phyloP scores from a whole-genome alignment of 2,329 filamentous ascomycete species.

The Rhytidhysteron rufulum region DNA sequence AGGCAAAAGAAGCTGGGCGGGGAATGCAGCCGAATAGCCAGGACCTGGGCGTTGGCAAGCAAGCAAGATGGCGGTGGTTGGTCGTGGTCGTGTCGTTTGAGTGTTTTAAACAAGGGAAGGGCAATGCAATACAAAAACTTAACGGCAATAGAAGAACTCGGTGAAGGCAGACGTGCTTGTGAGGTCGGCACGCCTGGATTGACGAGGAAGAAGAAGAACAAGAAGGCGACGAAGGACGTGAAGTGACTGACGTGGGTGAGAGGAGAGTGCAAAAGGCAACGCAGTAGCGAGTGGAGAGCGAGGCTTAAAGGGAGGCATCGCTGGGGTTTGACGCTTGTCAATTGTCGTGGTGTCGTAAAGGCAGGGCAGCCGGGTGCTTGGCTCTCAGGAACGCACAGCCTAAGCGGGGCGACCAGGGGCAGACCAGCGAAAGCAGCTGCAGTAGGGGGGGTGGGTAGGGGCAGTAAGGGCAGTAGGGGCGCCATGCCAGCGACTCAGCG shows the following conservation, averaged over 20 bases:
- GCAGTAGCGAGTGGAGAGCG: conserved; percentile 12
- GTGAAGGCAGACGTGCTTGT: no score
- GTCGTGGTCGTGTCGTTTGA: no score
- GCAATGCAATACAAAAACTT: no score
- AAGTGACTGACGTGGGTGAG: conserved; percentile 29
- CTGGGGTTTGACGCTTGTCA: no score
- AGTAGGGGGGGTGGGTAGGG: background rate
- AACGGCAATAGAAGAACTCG: no score
- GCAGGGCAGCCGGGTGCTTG: conserved; percentile 1
- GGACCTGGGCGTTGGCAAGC: conserved; percentile 17
- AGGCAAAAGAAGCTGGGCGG: conserved; percentile 20
- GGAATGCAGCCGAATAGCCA: conserved; percentile 20
- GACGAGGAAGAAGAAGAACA: conserved; percentile 13
- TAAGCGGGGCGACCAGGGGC: background rate
- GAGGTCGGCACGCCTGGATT: no score
- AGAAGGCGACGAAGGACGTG: conserved; percentile 20
- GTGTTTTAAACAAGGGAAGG: no score
- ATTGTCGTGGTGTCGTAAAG: no score
- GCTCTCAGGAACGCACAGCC: conserved; percentile 1
- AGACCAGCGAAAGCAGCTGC: background rate
- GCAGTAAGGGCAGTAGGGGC: background rate
- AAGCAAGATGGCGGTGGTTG: conserved; percentile 12
- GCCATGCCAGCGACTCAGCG: background rate
- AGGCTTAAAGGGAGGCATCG: conserved; percentile 8
- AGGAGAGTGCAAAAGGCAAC: background rate